Evolutionary conservation across 129 eudicot species (phyloP).

Genomic region (Solidago caesia): DNA sequence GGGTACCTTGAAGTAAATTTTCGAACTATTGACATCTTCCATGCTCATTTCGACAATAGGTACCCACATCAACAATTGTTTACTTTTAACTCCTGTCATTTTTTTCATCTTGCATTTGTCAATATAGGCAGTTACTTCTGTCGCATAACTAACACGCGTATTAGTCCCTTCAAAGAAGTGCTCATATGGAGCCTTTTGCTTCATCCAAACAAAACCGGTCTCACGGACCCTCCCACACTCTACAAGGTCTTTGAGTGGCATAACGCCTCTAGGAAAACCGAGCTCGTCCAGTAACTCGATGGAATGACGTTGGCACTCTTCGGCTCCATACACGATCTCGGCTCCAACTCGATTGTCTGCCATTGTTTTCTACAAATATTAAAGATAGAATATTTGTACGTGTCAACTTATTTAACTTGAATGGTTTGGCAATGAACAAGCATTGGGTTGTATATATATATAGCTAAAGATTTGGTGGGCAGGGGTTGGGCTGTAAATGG

Average conservation of each 20-base stretch:
- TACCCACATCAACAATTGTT: slow-evolving; percentile 78
- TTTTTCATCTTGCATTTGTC: slow-evolving; percentile 81
- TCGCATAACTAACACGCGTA: slow-evolving; percentile 58
- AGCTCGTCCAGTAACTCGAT: slow-evolving; percentile 59
- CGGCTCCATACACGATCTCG: slow-evolving; percentile 64
- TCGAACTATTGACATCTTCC: slow-evolving; percentile 38
- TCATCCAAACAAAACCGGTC: slow-evolving; percentile 84
- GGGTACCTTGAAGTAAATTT: slow-evolving; percentile 71
- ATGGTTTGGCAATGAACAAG: slow-evolving; percentile 11
- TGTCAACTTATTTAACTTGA: not conserved
- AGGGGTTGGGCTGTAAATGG: slow-evolving; percentile 46
- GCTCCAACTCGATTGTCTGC: slow-evolving; percentile 59
- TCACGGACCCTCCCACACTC: slow-evolving; percentile 78
- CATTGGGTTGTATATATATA: slow-evolving; percentile 26
- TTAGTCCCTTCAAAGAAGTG: slow-evolving; percentile 63
- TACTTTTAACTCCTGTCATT: slow-evolving; percentile 84
- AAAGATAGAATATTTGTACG: not conserved
- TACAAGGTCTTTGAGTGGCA: slow-evolving; percentile 69
- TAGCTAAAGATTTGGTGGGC: slow-evolving; percentile 30
- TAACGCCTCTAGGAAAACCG: slow-evolving; percentile 78
- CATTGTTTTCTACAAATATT: slow-evolving; percentile 14
- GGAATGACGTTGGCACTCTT: slow-evolving; percentile 54
- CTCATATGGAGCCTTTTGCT: slow-evolving; percentile 76
- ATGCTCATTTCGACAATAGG: slow-evolving; percentile 72
- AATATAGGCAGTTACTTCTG: slow-evolving; percentile 73